Conservation (phyloP, 2,329 filamentous ascomycete genomes). For the Ophiocordyceps camponoti-leonardi region DNA sequence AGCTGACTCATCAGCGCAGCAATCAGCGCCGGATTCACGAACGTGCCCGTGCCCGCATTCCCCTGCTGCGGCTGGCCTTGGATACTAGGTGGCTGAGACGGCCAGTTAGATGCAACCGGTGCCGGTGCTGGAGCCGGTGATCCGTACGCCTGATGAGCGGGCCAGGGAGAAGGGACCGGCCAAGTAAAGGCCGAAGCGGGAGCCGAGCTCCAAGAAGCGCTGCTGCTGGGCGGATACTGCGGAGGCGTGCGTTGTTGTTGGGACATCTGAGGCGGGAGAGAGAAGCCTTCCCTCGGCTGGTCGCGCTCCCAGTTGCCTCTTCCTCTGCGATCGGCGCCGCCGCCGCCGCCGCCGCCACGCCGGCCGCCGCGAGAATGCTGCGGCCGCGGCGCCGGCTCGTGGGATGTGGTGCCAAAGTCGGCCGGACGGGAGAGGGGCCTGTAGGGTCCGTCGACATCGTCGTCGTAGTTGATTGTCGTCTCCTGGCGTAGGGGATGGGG, state of each 20-base stretch:
- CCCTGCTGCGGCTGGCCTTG: slow-evolving; percentile 15
- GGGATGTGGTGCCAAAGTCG: slow-evolving; percentile 35
- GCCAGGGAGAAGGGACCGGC: slow-evolving; percentile 23
- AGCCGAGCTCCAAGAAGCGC: slow-evolving; percentile 6
- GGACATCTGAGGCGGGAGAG: slow-evolving; percentile 17
- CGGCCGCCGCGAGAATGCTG: slow-evolving; percentile 21
- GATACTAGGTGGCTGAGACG: slow-evolving; percentile 12
- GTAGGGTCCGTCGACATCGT: slow-evolving; percentile 43
- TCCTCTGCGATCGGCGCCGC: slow-evolving; percentile 23
- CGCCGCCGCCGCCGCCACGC: slow-evolving; percentile 11
- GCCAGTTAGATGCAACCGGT: slow-evolving; percentile 14
- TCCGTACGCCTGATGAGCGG: slow-evolving; percentile 9
- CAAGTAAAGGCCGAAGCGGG: slow-evolving; percentile 21
- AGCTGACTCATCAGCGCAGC: slow-evolving; percentile 29
- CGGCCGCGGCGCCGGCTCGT: slow-evolving; percentile 15
- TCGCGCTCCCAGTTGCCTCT: slow-evolving; percentile 19
- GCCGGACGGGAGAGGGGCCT: slow-evolving; percentile 52
- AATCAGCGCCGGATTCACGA: slow-evolving; percentile 42
- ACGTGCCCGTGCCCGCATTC: slow-evolving; percentile 23
- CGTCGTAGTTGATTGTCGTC: slow-evolving; percentile 42
- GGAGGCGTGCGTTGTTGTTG: slow-evolving; percentile 7
- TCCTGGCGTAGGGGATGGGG: slow-evolving; percentile 21
- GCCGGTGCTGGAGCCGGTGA: slow-evolving; percentile 21
- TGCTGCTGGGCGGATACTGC: slow-evolving; percentile 4
- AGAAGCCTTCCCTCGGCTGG: slow-evolving; percentile 24